Evolutionary conservation across 768 basidiomycete species (phyloP), one percentile per base, ranked within the genome.

Genomic region (Russula sp.): DNA sequence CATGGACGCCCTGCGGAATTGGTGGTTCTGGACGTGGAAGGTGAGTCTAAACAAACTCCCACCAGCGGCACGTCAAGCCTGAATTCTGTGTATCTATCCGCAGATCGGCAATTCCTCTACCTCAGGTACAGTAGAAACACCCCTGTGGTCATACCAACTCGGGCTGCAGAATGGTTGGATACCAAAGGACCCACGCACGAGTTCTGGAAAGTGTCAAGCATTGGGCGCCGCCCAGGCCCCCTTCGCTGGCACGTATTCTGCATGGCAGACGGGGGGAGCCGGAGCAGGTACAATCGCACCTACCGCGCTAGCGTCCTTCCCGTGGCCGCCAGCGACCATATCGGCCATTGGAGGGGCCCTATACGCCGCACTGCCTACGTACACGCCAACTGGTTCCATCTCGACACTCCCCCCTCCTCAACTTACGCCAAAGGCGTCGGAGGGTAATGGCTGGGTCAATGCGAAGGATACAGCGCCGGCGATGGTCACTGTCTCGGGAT

Each of bases 1-100:
- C 61, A 88, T 88, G 86, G 87, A 88, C 63, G 82, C 85, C 2
- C 75, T 86, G 64, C 78, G 81, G 66, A 79, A 88, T 63, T 88
- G 80, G 77, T 89, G 85, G 75, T 89, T 81, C 78, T 90, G 88
- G 88, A 88, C 86, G 8, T 89, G 88, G 89, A 88, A 87, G 80
- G 80, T 80, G 49, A 40, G 69, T 65, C 10, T 22, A 20, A n/a
- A 13, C n/a, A 27, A 56, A 3, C 34, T 9, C 49, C 35, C 6
- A 32, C 50, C 9, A 1, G 37, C 16, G 48, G 32, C 40, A 53
- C 50, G 42, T 49, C 48, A 47, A 54, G 61, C 31, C 18, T 64
- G 44, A 53, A 55, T 67, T 50, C 44, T 45, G 13, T 64, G 48
- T 34, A 31, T 37, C 8, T 32, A 47, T 44, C 34, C 8, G n/a